Base-by-base conservation (phyloP, 805 yeast genomes). In the Nakazawaea laoshanensis region DNA sequence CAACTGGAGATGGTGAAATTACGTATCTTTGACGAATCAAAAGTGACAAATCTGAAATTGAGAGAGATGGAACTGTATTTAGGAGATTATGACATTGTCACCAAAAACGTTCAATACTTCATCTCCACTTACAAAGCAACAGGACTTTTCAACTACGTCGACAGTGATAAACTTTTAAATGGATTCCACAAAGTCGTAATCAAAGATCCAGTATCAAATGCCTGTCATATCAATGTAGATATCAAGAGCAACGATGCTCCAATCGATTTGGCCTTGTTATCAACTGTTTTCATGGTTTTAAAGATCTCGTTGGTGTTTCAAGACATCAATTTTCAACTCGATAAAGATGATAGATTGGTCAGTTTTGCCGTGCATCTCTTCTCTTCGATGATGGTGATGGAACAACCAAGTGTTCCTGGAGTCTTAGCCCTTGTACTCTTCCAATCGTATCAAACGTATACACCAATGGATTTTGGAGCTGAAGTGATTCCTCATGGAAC, bases 371-470 rank as follows among this genome's bases (percentile, higher is more conserved):
- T 21, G 7, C 33, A 23, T 12, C 24, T 35, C 9, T 35, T 35
- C 19, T 35, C 38, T 5, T 35, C 38, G 3, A 35, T 30, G 32
- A 30, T 35, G 38, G 30, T 35, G 12, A 19, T 35, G 24, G 38
- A 35, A 25, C 33, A 30, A 23, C 38, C 38, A 4, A 21, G 35
- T 4, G 16, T 35, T 14, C 38, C 38, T 27, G 32, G 29, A 3
- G 23, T 35, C 12, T n/a, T 30, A 12, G 35, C 35, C 5, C 23
- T 30, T 9, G 25, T 25, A 2, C 9, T 30, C 13, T 35, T 35
- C 17, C 24, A 30, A 12, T 17, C 34, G 5, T 35, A 27, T 16
- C 38, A 35, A 14, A 10, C 27, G 12, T 35, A 27, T 19, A 35
- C 26, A 14, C 38, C 38, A 4, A 10, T 35, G 25, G 34, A 35